Base-by-base conservation (phyloP, 352 stramenopile genomes). In the Globisporangium spiculum region DNA sequence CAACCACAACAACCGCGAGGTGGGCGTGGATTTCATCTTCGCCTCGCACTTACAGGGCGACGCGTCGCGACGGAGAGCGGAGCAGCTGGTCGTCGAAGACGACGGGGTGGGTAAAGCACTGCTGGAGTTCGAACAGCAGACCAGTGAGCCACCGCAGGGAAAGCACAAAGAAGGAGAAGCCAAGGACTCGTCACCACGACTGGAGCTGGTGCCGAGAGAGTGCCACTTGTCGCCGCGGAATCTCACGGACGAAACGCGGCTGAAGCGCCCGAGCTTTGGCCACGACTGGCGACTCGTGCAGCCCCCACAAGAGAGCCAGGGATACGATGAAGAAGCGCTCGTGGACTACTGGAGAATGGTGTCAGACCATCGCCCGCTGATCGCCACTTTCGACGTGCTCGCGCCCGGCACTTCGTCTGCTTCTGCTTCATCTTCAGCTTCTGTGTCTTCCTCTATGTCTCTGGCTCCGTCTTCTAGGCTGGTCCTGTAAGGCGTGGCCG, bases 1-100 rank as follows among this genome's bases (percentile, higher is more conserved):
- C 73, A 96, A 96, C 68, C 88, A 96, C 71, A 96, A 96, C 75
- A 96, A 96, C 74, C 80, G 83, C 62, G 86, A 96, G 66, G 88
- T 96, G 46, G 84, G 84, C 50, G 88, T 96, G 30, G 88, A 96
- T 60, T 96, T 96, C 65, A 92, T 96, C 69, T 96, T 95, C 60
- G 82, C 82, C 1, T 81, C 84, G 12, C 75, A 87, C 52, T 22
- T 91, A 26, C 38, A 82, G 32, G 75, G 60, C 20, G 32, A 50
- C 12, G 22, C 56, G 52, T 27, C 70, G 12, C 59, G 72, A 1
- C 52, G 73, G 26, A 56, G 57, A 32, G 27, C 61, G 1, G 48
- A 54, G 2, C 20, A 61, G 26, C 52, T 60, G 0, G 54, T 58
- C 5, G 2, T 46, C 1, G 65, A 70, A 6, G 46, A 65, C 16